Conservation (phyloP, 768 basidiomycete species). For the Leccinum uliginosum region DNA sequence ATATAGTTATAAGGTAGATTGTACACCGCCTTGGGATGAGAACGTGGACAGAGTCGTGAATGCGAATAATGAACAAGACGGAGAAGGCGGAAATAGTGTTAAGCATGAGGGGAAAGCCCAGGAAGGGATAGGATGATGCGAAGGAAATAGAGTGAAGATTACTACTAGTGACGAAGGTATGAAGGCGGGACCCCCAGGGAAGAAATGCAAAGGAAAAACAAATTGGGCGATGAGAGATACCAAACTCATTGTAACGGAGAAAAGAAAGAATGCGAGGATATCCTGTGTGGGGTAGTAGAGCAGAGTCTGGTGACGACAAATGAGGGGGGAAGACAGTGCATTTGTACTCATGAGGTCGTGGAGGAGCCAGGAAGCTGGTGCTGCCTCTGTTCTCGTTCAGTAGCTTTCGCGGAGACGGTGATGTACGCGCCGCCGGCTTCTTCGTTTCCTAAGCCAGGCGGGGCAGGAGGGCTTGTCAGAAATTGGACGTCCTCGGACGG, state of each 20-base stretch:
- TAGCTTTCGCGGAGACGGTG: conserved; percentile 77
- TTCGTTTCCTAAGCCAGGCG: conserved; percentile 65
- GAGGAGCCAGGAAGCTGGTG: conserved; percentile 24
- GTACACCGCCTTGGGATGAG: conserved; percentile 29
- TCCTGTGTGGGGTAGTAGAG: conserved; percentile 25
- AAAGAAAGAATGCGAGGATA: conserved; percentile 23
- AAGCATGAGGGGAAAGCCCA: conserved; percentile 24
- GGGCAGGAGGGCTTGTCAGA: conserved; percentile 55
- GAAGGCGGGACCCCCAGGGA: conserved; percentile 15
- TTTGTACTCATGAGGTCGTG: conserved; percentile 26
- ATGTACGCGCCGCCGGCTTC: conserved; percentile 84
- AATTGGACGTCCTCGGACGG: conserved; percentile 61
- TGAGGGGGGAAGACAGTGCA: conserved; percentile 10
- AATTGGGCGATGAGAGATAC: conserved; percentile 21
- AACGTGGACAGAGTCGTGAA: conserved; percentile 21
- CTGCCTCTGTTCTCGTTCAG: conserved; percentile 51
- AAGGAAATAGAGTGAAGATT: conserved; percentile 26
- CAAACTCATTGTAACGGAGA: conserved; percentile 17
- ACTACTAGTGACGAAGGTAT: conserved; percentile 29
- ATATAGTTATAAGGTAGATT: conserved; percentile 33
- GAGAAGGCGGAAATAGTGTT: conserved; percentile 19
- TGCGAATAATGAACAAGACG: conserved; percentile 25
- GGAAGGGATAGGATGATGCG: conserved; percentile 28
- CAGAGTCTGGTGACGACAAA: conserved; percentile 20
- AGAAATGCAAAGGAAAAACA: conserved; percentile 20